phyloP scores from a whole-genome alignment of 148 eudicot species.

The Rhododendron williamsianum region DNA sequence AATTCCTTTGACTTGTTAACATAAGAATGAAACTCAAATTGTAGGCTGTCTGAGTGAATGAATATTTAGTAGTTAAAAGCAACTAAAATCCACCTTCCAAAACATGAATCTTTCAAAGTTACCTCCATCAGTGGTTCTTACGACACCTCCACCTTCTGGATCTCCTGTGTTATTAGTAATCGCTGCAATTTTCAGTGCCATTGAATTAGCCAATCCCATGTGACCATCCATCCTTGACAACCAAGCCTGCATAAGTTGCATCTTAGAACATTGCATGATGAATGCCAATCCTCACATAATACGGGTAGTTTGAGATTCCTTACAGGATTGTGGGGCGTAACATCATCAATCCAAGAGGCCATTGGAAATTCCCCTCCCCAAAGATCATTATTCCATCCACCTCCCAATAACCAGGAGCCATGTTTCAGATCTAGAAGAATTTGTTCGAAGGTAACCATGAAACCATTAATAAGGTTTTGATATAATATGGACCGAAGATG shows the following conservation, averaged over 20 bases:
- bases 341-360: conserved; percentile 85
- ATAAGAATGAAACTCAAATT: neutral
- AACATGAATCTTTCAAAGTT: neutral
- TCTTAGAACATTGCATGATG: conserved; percentile 3
- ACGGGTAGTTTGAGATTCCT: conserved; percentile 13
- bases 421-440: conserved; percentile 50
- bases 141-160: conserved; percentile 70
- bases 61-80: neutral
- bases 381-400: conserved; percentile 89
- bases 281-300: neutral
- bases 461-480: neutral
- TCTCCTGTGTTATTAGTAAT: conserved; percentile 50
- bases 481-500: neutral
- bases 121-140: conserved; percentile 60
- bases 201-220: conserved; percentile 89
- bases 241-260: conserved; percentile 59
- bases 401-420: conserved; percentile 89
- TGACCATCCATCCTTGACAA: conserved; percentile 90
- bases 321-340: conserved; percentile 87
- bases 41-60: neutral
- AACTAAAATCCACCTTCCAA: neutral
- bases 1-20: neutral
- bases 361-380: conserved; percentile 95
- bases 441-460: conserved; percentile 12
- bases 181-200: conserved; percentile 75